These are phyloP conservation scores for Myriosclerotinia scirpicola DNA, from an alignment of 2,329 filamentous ascomycete genomes.

Conservation along the genomic window DNA sequence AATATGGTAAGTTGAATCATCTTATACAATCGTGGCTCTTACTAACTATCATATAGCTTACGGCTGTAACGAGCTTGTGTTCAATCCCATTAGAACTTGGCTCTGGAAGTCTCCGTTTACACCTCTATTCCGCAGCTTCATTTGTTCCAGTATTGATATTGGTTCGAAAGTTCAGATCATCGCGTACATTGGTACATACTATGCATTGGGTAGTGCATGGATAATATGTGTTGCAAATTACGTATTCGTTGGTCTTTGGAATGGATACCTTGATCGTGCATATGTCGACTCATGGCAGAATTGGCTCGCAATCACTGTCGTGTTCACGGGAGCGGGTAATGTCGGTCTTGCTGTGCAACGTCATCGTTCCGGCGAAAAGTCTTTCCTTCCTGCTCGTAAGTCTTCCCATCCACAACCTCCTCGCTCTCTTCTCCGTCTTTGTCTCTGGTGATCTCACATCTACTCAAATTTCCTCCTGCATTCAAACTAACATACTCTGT, in stretches of 20 bases:
- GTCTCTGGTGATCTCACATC: background rate
- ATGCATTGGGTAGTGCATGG: constrained; percentile 66
- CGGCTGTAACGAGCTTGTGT: constrained; percentile 68
- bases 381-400: constrained; percentile 49
- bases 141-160: constrained; percentile 59
- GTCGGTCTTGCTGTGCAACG: constrained; percentile 58
- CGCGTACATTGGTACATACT: constrained; percentile 62
- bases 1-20: constrained; percentile 47
- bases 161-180: constrained; percentile 70
- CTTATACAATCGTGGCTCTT: background rate
- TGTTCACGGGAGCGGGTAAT: constrained; percentile 56
- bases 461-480: background rate
- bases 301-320: constrained; percentile 61
- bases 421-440: background rate
- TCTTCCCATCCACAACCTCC: background rate
- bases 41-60: constrained; percentile 47
- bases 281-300: constrained; percentile 67
- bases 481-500: background rate
- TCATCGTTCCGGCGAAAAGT: constrained; percentile 57
- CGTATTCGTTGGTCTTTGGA: constrained; percentile 69
- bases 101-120: constrained; percentile 62
- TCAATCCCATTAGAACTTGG: constrained; percentile 66
- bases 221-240: constrained; percentile 67
- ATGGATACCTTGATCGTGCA: constrained; percentile 63
- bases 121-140: constrained; percentile 59